Percentiles rank a stretch among this genome's conserved stretches.
These are phyloP conservation scores for Neurospora sp. DNA, from an alignment of 495 filamentous ascomycete genomes.

Conservation along the genomic window DNA sequence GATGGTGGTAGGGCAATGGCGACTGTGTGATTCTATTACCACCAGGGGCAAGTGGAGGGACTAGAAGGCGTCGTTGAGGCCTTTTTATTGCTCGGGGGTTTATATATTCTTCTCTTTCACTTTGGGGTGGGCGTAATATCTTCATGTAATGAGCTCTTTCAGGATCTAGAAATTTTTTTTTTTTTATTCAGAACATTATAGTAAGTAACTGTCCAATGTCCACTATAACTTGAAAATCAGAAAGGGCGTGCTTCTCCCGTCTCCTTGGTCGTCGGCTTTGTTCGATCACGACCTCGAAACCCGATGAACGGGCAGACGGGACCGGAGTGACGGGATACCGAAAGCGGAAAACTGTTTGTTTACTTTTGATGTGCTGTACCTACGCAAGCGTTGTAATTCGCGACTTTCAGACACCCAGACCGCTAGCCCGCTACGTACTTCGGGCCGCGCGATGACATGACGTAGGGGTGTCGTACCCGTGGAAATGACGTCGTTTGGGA, in stretches of 20 bases:
- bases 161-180: background rate
- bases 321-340: background rate
- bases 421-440: background rate
- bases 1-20: too few species aligned
- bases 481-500: background rate
- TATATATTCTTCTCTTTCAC: too few species aligned
- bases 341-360: background rate
- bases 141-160: background rate
- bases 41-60: too few species aligned
- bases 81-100: too few species aligned
- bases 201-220: too few species aligned
- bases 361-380: background rate
- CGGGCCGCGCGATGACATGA: background rate
- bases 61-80: too few species aligned
- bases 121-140: background rate
- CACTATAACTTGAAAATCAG: too few species aligned
- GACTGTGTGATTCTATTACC: too few species aligned
- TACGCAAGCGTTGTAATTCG: background rate
- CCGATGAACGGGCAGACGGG: background rate
- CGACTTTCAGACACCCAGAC: background rate
- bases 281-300: background rate
- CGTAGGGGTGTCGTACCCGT: background rate
- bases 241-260: too few species aligned
- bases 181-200: too few species aligned
- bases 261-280: background rate